phyloP scores from a whole-genome alignment of 768 basidiomycete genomes.

The Brasilioporus rufonigricans region DNA sequence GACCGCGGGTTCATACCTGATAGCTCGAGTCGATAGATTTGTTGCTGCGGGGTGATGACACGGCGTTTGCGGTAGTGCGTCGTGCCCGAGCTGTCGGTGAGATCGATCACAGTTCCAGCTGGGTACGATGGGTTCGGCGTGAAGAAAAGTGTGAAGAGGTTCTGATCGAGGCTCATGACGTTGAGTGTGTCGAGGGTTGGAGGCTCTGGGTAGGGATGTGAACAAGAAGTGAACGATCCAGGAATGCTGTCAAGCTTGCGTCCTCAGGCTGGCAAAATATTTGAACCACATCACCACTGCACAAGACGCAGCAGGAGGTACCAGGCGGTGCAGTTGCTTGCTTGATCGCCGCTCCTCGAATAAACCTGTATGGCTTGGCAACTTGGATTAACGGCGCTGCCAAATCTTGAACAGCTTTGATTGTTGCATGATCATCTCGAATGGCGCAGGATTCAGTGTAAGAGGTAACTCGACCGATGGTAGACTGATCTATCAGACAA shows the following conservation, averaged over 20 bases:
- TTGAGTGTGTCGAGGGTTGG: too few species aligned
- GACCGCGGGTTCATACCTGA: slow-evolving; percentile 47
- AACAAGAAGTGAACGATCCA: not conserved
- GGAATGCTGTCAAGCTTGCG: too few species aligned
- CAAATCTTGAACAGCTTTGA: not conserved
- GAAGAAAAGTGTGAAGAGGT: slow-evolving; percentile 77
- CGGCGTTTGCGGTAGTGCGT: slow-evolving; percentile 74
- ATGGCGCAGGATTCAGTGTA: not conserved
- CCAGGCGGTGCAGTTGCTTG: too few species aligned
- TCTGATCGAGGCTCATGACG: slow-evolving; percentile 79
- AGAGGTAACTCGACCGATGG: too few species aligned
- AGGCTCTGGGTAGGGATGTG: not conserved
- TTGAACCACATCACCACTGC: not conserved
- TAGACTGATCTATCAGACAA: too few species aligned
- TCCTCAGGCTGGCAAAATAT: not conserved
- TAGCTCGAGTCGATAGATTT: slow-evolving; percentile 61
- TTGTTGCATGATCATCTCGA: not conserved
- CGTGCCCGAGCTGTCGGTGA: slow-evolving; percentile 61
- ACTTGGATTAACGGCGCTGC: not conserved
- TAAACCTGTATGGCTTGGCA: not conserved
- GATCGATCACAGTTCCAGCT: slow-evolving; percentile 53
- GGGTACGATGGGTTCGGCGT: slow-evolving; percentile 57
- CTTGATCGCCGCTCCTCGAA: not conserved
- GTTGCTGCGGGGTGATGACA: slow-evolving; percentile 37
- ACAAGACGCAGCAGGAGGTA: not conserved